A percentile compares a stretch with the other conserved stretches of the same genome.
Evolutionary conservation across 2,329 filamentous ascomycete genomes (phyloP).

Genomic region (Fusarium temperatum): DNA sequence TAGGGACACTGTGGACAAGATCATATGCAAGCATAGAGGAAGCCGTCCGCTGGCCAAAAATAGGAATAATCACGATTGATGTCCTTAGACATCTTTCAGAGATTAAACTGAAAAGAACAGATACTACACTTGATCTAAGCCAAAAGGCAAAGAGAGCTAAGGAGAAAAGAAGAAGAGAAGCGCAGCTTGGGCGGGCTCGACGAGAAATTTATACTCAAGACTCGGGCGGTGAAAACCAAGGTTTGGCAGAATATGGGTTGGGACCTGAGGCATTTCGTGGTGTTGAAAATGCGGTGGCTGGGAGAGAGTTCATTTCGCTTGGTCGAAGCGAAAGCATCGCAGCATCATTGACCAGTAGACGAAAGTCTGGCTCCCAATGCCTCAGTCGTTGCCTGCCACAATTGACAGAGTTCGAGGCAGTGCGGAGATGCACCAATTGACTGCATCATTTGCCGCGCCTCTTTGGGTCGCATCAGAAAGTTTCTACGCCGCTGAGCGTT

Average conservation of each 20-base stretch:
- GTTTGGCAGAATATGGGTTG: slow-evolving; percentile 2
- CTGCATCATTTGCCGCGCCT: background rate
- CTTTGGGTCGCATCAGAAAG: background rate
- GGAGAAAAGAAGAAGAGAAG: slow-evolving; percentile 45
- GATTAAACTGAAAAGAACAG: slow-evolving; percentile 98
- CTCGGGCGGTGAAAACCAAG: background rate
- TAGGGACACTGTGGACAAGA: slow-evolving; percentile 50
- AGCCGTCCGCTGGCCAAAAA: slow-evolving; percentile 53
- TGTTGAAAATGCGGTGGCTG: slow-evolving; percentile 15
- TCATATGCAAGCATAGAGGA: slow-evolving; percentile 51
- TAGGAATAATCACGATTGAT: slow-evolving; percentile 82
- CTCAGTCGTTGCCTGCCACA: background rate
- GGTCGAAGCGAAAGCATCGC: background rate
- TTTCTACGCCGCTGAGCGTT: background rate
- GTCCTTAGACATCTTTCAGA: slow-evolving; percentile 82
- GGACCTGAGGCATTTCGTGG: background rate
- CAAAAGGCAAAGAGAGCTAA: slow-evolving; percentile 63
- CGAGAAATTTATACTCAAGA: slow-evolving; percentile 35
- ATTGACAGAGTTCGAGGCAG: background rate
- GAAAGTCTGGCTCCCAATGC: background rate
- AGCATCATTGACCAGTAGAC: background rate
- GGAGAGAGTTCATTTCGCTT: slow-evolving; percentile 9
- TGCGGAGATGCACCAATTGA: background rate
- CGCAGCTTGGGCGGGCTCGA: slow-evolving; percentile 11
- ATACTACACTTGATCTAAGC: slow-evolving; percentile 96